Evolutionary conservation across 2,329 filamentous ascomycete species (phyloP), one percentile per base, ranked within the genome.

Genomic region (Rhynchosporium secalis): DNA sequence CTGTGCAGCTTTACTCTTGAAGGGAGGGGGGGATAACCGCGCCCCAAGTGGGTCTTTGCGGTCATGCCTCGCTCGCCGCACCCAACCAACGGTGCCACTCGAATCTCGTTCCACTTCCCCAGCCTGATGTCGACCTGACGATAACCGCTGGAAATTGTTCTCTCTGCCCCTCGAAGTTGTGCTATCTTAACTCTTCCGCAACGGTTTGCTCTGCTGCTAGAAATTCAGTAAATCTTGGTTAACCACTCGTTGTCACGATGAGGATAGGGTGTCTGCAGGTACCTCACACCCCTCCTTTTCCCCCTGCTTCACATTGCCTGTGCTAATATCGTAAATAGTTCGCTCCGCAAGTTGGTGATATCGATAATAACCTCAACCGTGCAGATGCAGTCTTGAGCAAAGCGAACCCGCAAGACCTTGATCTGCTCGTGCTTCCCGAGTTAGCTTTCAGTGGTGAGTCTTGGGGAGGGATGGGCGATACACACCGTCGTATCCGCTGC

Each of bases 311-410:
- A 2, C 7, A n/a, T 4, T 29, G 3, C 38, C 6, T 43, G 41
- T 40, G n/a, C 48, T 58, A 29, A 56, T 26, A 20, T 33, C 26
- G 43, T 33, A 36, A 6, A 70, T 93, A 1, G 88, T 91, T 71
- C 79, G 92, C 45, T 78, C 94, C 0, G 33, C 33, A 36, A 9
- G 33, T 36, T 36, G 33, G 33, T 9, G 33, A 36, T 36, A 9
- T 36, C 5, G 33, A 36, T 36, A 36, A 36, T 36, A 36, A 36
- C 9, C 33, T 36, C 33, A 36, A 36, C 33, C 33, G 33, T 36
- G 33, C 33, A 5, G 33, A 36, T 9, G 33, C 33, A 36, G 33
- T 36, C 33, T 9, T 36, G 5, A 36, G 33, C 9, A 36, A 36
- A 9, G 33, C 33, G 9, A 36, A 36, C 9, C 33, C 33, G 5